Percentiles rank a stretch among this genome's conserved stretches.
These are phyloP conservation scores for Trypanosoma mega DNA, from an alignment of 208 protist genomes.

Conservation along the genomic window DNA sequence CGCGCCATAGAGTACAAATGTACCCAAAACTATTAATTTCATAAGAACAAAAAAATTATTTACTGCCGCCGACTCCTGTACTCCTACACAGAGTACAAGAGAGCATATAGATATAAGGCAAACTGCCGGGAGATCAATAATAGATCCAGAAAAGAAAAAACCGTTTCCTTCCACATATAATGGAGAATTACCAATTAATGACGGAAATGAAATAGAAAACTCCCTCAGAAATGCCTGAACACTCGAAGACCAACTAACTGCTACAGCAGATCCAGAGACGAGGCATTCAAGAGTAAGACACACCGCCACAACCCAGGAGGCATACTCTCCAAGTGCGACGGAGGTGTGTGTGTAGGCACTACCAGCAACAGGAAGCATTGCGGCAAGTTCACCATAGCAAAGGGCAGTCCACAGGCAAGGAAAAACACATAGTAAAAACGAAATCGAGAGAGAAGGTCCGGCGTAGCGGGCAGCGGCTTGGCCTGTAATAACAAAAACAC, in stretches of 20 bases:
- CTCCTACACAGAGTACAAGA: conserved; percentile 27
- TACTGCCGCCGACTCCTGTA: conserved; percentile 28
- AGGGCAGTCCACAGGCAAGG: conserved; percentile 36
- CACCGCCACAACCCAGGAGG: conserved; percentile 35
- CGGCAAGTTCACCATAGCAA: conserved; percentile 44
- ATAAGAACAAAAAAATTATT: conserved; percentile 36
- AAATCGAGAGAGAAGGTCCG: conserved; percentile 36
- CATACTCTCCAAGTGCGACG: conserved; percentile 36
- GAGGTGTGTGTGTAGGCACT: conserved; percentile 42
- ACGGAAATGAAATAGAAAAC: conserved; percentile 19
- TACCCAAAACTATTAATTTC: conserved; percentile 33
- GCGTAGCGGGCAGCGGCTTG: conserved; percentile 34
- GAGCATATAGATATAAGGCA: conserved; percentile 19
- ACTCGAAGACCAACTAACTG: conserved; percentile 26
- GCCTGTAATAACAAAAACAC: conserved; percentile 55
- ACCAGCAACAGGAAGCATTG: conserved; percentile 37
- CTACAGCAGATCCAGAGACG: conserved; percentile 38
- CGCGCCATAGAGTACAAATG: conserved; percentile 26
- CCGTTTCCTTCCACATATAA: conserved; percentile 9
- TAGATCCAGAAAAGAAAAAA: conserved; percentile 18
- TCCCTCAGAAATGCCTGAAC: conserved; percentile 19
- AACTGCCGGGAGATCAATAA: conserved; percentile 30
- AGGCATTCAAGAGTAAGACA: conserved; percentile 45
- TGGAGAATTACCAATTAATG: conserved; percentile 10
- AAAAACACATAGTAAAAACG: conserved; percentile 33